Percentiles rank a stretch among this genome's conserved stretches.
Evolutionary conservation across 331 rosid species (phyloP).

Genomic region (Rhamnella rubrinervis): DNA sequence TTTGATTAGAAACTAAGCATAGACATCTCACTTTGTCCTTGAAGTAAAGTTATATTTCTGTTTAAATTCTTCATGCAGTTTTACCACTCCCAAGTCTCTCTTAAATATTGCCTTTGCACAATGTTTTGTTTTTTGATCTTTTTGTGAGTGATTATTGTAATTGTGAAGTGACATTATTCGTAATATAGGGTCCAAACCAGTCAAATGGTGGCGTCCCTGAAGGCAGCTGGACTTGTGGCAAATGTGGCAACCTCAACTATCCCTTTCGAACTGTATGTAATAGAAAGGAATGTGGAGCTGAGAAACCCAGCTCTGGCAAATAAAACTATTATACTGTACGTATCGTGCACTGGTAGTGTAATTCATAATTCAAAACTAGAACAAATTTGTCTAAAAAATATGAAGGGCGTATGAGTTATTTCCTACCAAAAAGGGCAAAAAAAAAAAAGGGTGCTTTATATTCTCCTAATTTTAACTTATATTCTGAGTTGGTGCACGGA

Average conservation of each 20-base stretch:
- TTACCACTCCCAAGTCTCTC: too few relatives aligned
- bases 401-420: not conserved
- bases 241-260: conserved; percentile 50
- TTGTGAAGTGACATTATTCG: not conserved
- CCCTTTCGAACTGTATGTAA: conserved; percentile 51
- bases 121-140: not conserved
- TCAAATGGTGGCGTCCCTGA: conserved; percentile 35
- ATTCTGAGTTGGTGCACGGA: too few relatives aligned
- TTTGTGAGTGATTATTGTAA: not conserved
- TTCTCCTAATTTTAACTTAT: too few relatives aligned
- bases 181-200: conserved; percentile 29
- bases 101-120: too few relatives aligned
- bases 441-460: too few relatives aligned
- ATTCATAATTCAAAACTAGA: conserved; percentile 1
- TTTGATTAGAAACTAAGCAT: too few relatives aligned
- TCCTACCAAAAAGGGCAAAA: too few relatives aligned
- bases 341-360: conserved; percentile 17
- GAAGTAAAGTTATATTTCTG: too few relatives aligned
- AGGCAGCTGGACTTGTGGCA: conserved; percentile 47
- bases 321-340: not conserved
- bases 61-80: too few relatives aligned
- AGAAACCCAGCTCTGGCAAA: conserved; percentile 36
- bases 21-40: too few relatives aligned
- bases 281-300: conserved; percentile 43
- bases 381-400: not conserved